phyloP scores from a whole-genome alignment of 192 early-diverging fungal species.

The Coemansia sp. region DNA sequence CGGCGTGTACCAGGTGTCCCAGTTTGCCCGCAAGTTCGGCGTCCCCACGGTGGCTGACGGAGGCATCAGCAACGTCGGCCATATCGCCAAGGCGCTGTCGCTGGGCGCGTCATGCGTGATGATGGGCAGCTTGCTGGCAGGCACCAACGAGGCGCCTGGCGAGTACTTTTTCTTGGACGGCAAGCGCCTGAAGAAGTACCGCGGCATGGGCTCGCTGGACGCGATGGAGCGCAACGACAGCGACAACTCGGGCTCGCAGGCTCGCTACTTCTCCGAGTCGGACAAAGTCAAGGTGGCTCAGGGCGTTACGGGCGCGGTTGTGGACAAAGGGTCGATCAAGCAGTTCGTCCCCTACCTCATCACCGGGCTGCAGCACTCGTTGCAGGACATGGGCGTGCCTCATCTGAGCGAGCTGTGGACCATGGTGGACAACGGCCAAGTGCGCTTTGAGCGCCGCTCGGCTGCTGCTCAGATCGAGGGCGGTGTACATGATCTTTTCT shows the following conservation, averaged over 20 bases:
- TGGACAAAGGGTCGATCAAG: constrained; percentile 95
- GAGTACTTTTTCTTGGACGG: constrained; percentile 99
- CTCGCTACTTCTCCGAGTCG: constrained; percentile 95
- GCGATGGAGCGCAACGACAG: constrained; percentile 76
- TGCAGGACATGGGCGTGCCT: constrained; percentile 93
- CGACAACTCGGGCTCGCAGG: constrained; percentile 73
- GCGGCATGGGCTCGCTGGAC: constrained; percentile 98
- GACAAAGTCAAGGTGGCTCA: constrained; percentile 98
- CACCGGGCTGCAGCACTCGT: constrained; percentile 92
- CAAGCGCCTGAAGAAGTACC: constrained; percentile 96
- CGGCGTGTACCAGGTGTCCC: constrained; percentile 92
- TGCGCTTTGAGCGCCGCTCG: constrained; percentile 94
- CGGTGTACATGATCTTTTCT: constrained; percentile 88
- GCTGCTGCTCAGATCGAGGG: constrained; percentile 95
- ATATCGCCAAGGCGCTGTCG: constrained; percentile 93
- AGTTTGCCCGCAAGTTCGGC: constrained; percentile 90
- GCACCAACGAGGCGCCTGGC: constrained; percentile 92
- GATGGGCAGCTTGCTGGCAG: constrained; percentile 97
- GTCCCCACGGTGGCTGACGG: constrained; percentile 97
- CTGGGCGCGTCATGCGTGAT: constrained; percentile 96
- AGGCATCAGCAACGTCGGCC: constrained; percentile 94
- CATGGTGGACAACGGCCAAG: constrained; percentile 63
- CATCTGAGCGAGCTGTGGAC: constrained; percentile 67
- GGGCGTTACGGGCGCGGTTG: constrained; percentile 94
- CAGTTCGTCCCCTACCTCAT: constrained; percentile 90